A percentile compares a stretch with the other conserved stretches of the same genome.
These are phyloP conservation scores for Friedmanniomyces simplex DNA, from an alignment of 495 filamentous ascomycete genomes.

Conservation along the genomic window DNA sequence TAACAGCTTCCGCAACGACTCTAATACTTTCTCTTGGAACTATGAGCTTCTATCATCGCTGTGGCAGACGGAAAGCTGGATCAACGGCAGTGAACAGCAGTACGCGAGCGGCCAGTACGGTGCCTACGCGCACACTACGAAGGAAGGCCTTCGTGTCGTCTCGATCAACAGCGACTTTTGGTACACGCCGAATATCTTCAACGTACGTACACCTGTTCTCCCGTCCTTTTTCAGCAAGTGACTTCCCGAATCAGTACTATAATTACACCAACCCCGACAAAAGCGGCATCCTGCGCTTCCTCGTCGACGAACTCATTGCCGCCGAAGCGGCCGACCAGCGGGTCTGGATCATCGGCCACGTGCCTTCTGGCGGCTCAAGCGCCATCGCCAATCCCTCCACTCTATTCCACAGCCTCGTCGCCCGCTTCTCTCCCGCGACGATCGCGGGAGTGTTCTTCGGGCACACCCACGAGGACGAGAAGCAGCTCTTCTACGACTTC, in stretches of 20 bases:
- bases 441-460: slow-evolving; percentile 49
- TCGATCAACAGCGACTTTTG: slow-evolving; percentile 46
- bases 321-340: slow-evolving; percentile 43
- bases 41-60: slow-evolving; percentile 42
- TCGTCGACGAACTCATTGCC: slow-evolving; percentile 42
- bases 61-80: slow-evolving; percentile 45
- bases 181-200: slow-evolving; percentile 39
- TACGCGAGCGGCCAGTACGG: slow-evolving; percentile 42
- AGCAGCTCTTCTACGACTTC: slow-evolving; percentile 40
- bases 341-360: slow-evolving; percentile 48
- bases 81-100: slow-evolving; percentile 32
- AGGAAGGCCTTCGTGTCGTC: slow-evolving; percentile 41
- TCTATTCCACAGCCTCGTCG: slow-evolving; percentile 47
- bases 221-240: not conserved
- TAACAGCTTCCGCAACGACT: slow-evolving; percentile 3
- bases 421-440: slow-evolving; percentile 45
- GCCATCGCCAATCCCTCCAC: slow-evolving; percentile 42
- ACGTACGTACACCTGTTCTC: slow-evolving; percentile 1
- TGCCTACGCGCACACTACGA: slow-evolving; percentile 42
- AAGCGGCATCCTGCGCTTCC: slow-evolving; percentile 41
- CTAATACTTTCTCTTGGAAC: slow-evolving; percentile 34
- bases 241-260: slow-evolving; percentile 35
- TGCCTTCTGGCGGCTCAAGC: slow-evolving; percentile 39
- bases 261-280: slow-evolving; percentile 41
- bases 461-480: slow-evolving; percentile 47